These are phyloP conservation scores for Scytalidium sp. DNA, from an alignment of 2,329 filamentous ascomycete species.

Conservation along the genomic window DNA sequence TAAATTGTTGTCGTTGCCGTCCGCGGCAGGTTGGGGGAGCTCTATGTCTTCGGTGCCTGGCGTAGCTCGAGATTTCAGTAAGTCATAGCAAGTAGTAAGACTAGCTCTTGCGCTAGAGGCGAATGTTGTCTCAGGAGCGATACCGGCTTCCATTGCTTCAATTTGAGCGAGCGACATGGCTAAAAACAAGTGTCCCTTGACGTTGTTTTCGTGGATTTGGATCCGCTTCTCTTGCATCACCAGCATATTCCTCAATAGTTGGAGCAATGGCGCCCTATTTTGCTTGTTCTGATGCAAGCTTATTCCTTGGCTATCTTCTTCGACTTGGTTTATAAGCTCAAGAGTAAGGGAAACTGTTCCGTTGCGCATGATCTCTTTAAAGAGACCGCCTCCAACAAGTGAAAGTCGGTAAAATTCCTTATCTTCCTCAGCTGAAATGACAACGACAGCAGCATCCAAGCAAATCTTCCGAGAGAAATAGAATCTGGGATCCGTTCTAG, in stretches of 20 bases:
- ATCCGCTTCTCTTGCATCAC: constrained; percentile 30
- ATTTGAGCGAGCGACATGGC: constrained; percentile 37
- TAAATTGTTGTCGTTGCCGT: not conserved
- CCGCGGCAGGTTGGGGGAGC: not conserved
- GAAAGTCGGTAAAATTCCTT: constrained; percentile 35
- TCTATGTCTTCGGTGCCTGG: not conserved
- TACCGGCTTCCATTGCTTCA: constrained; percentile 24
- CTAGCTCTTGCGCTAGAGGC: constrained; percentile 15
- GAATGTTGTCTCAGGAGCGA: constrained; percentile 9
- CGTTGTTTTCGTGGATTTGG: constrained; percentile 39
- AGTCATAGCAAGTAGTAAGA: constrained; percentile 11
- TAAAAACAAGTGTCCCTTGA: constrained; percentile 40
- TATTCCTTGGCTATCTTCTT: constrained; percentile 35
- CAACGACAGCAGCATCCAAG: constrained; percentile 37
- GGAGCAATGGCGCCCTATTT: constrained; percentile 30
- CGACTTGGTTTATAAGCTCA: constrained; percentile 43
- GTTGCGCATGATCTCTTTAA: constrained; percentile 35
- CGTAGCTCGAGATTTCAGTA: constrained; percentile 8
- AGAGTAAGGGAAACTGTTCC: constrained; percentile 40
- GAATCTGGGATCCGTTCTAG: constrained; percentile 41
- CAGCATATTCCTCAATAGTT: constrained; percentile 26
- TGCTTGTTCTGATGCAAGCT: constrained; percentile 21
- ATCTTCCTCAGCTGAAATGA: constrained; percentile 13
- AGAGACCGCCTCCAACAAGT: constrained; percentile 36
- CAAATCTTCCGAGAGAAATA: constrained; percentile 47